These are phyloP conservation scores for Selaginella tamariscina DNA, from an alignment of 75 land plant species.

Conservation along the genomic window DNA sequence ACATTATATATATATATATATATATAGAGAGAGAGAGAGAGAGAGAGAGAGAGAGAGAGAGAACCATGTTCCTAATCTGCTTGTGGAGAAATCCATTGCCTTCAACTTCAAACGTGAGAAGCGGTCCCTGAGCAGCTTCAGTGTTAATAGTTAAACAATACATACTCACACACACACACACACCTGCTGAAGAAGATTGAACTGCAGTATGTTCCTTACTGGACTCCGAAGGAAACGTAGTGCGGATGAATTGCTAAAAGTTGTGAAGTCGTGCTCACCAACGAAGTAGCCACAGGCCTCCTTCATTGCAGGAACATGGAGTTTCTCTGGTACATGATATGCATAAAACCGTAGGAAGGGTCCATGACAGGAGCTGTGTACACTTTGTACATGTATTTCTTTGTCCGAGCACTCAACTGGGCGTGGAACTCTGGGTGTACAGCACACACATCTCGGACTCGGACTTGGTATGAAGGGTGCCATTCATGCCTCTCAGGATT, in stretches of 20 bases:
- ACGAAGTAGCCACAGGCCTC: conserved; percentile 61
- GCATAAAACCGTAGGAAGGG: conserved; percentile 63
- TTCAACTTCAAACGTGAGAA: conserved; percentile 67
- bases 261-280: conserved; percentile 71
- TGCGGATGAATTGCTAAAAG: conserved; percentile 55
- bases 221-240: conserved; percentile 32
- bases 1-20: no score
- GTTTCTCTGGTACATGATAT: conserved; percentile 45
- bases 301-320: conserved; percentile 53
- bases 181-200: conserved; percentile 61
- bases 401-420: conserved; percentile 55
- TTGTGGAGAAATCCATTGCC: conserved; percentile 80
- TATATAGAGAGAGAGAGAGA: not conserved
- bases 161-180: not conserved
- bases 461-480: conserved; percentile 70
- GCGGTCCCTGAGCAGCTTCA: conserved; percentile 36
- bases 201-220: conserved; percentile 48
- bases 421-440: conserved; percentile 78
- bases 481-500: conserved; percentile 63
- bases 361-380: conserved; percentile 64
- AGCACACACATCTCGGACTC: conserved; percentile 57
- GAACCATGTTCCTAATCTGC: conserved; percentile 91
- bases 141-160: not conserved
- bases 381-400: conserved; percentile 74
- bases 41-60: not conserved